Evolutionary conservation across 2,329 filamentous ascomycete genomes (phyloP), one percentile per base, ranked within the genome.

Genomic region (Fusarium burgessii): DNA sequence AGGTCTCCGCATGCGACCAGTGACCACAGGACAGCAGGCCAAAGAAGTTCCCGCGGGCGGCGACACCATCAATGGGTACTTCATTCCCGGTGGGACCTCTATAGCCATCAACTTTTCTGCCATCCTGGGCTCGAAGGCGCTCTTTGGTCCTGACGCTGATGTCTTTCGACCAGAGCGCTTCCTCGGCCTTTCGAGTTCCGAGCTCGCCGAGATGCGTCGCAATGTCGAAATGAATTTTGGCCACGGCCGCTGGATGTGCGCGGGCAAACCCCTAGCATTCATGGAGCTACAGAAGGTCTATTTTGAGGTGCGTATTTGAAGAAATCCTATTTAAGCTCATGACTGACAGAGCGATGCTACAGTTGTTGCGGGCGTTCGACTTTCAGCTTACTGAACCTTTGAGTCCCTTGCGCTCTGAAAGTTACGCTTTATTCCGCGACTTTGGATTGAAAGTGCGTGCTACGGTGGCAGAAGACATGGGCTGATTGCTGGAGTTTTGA

Each of bases 171-270:
- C 60, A 4, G 60, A 63, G 7, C 60, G 60, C 0, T 63, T 63
- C 7, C 23, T 46, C 2, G 58, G 46, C 1, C 58, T 63, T 1
- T 8, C 20, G 4, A 9, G 15, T 1, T n/a, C 20, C 0, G 33
- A 62, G 1, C 46, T 63, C 1, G 58, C 58, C 3, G 60, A 63
- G 4, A 62, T 63, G 45, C 60, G 60, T 2, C 58, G 58, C 2
- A 63, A 63, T 11, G 58, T 63, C 3, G 60, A 62, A 8, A 62
- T 63, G 25, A 63, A 45, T 6, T 63, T 55, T 41, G 60, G 60
- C 0, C 11, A 63, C 8, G 58, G 58, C 11, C 60, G 60, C 2
- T 63, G 45, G 46, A 63, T 63, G 58, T 63, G 60, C 10, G 60
- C 60, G 2, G 60, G 60, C 2, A 63, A 63, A 2, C 58, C 58